Base-by-base conservation (phyloP, 148 eudicot genomes). In the Euryodendron excelsum region DNA sequence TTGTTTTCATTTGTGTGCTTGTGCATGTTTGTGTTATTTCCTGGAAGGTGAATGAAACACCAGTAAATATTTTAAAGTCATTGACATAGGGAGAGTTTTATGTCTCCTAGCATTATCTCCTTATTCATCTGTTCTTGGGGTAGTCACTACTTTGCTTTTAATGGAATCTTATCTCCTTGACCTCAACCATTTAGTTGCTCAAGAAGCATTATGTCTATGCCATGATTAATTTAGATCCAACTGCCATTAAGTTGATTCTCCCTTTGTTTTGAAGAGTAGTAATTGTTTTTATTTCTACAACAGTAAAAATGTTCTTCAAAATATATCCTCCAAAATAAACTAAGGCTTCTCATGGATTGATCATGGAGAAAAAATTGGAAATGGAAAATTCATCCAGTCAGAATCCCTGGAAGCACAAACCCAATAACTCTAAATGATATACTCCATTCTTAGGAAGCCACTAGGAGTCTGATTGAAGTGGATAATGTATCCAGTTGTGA, bases 1-100 rank as follows among this genome's bases (percentile, higher is more conserved):
- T 55, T 68, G 56, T 66, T 77, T 77, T 76, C 45, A 33, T 23
- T 68, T 68, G 18, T n/a, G 25, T 44, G 58, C 1, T 56, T 4
- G 28, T 21, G 30, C 59, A 20, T 69, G 11, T 2, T 28, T 27
- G 36, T 75, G 10, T 10, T 58, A n/a, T 33, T 47, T 60, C 13
- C n/a, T n/a, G n/a, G n/a, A n/a, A n/a, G n/a, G n/a, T n/a, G n/a
- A n/a, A n/a, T n/a, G n/a, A n/a, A n/a, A n/a, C n/a, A n/a, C n/a
- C n/a, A n/a, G n/a, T n/a, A n/a, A n/a, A n/a, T n/a, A n/a, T n/a
- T n/a, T n/a, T n/a, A n/a, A n/a, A n/a, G n/a, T n/a, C n/a, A n/a
- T n/a, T n/a, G n/a, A n/a, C n/a, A n/a, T n/a, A n/a, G n/a, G n/a
- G n/a, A n/a, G n/a, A n/a, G n/a, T n/a, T n/a, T n/a, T n/a, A n/a